Base-by-base conservation (phyloP, 805 yeast genomes). In the Pichia kluyveri region DNA sequence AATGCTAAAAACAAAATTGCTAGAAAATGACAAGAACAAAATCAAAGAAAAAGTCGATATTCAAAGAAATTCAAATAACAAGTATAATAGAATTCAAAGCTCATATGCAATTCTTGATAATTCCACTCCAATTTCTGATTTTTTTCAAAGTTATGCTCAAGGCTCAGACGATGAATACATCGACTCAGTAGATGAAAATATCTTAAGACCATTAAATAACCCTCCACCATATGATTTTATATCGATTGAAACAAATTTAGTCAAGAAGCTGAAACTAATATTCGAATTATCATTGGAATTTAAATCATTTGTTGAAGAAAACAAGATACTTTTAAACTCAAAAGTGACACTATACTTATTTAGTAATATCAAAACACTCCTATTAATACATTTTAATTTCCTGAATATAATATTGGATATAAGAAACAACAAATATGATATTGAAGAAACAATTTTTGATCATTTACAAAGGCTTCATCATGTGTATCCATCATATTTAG, bases 401-500 rank as follows among this genome's bases (percentile, higher is more conserved):
- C 38, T 50, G 4, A 45, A 54, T 27, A 41, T 42, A 15, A 23
- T 56, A 3, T 23, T 42, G 11, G 46, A 41, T 28, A 42, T 37
- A 27, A 46, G 28, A 30, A 26, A 31, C 9, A 43, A 14, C 37
- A 32, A 41, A 8, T 49, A 46, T 8, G 54, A 53, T 40, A 38
- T 42, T 14, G 55, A 51, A 42, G 50, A 51, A 8, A 31, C 51
- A 9, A 23, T 60, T 5, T 43, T 49, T 17, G 60, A 56, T 32
- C 50, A 58, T 45, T 48, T 60, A 26, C 54, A 53, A 30, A 38
- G 65, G 40, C 47, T 58, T 1, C 39, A 50, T 3, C 60, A 60
- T 44, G 56, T 57, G 7, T 61, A 60, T 48, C 63, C 65, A 14
- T 57, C 64, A 5, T 60, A 54, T 47, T 30, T 59, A 5, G 43